Evolutionary conservation across 495 filamentous ascomycete genomes (phyloP).

Genomic region (Astrocystis sublimbata): DNA sequence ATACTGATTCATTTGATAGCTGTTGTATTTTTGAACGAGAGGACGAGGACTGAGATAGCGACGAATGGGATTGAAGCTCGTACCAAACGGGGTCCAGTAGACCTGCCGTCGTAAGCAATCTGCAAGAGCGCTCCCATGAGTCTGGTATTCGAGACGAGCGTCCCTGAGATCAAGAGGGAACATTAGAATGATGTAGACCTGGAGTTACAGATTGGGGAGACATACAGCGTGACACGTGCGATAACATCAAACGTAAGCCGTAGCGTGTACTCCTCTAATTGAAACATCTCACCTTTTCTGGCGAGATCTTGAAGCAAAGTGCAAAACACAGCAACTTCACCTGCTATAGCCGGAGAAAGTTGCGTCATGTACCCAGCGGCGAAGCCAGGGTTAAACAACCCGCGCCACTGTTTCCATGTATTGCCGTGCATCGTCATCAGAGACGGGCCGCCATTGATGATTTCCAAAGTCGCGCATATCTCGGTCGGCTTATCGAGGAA

Average conservation of each 20-base stretch:
- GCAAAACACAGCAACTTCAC: constrained; percentile 29
- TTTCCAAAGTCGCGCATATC: constrained; percentile 19
- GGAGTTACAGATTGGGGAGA: constrained; percentile 12
- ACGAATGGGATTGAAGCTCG: constrained; percentile 29
- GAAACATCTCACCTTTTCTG: constrained; percentile 25
- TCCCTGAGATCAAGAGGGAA: constrained; percentile 6
- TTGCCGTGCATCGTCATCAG: constrained; percentile 27
- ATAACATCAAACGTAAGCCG: constrained; percentile 69
- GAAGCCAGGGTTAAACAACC: constrained; percentile 39
- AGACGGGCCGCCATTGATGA: constrained; percentile 24
- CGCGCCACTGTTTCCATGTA: constrained; percentile 35
- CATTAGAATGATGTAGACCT: neutral
- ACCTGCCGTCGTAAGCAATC: constrained; percentile 27
- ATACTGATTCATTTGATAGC: constrained; percentile 23
- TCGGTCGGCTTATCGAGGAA: constrained; percentile 14
- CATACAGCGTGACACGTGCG: constrained; percentile 25
- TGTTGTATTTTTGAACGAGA: constrained; percentile 31
- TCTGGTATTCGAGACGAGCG: constrained; percentile 28
- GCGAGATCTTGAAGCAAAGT: constrained; percentile 23
- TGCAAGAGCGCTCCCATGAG: constrained; percentile 25
- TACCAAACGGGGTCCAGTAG: constrained; percentile 28
- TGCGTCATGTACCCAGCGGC: constrained; percentile 30
- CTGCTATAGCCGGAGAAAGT: constrained; percentile 33
- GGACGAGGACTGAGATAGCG: constrained; percentile 31
- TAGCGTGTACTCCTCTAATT: constrained; percentile 68